A percentile compares a stretch with the other conserved stretches of the same genome.
Conservation (phyloP, 2,329 filamentous ascomycete species). For the Akanthomyces lecanii region DNA sequence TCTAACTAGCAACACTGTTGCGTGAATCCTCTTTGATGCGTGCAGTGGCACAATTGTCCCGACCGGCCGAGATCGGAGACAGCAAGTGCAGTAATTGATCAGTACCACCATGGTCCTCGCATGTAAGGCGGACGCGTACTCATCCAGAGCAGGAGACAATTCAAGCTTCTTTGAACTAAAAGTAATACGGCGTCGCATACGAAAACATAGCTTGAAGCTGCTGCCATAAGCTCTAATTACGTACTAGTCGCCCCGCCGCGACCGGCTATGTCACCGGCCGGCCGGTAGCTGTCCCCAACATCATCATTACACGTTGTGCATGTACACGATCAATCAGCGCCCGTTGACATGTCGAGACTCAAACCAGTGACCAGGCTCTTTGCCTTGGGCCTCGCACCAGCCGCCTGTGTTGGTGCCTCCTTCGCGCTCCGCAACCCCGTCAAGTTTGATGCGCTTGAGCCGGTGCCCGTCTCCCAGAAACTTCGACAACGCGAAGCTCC, state of each 20-base stretch:
- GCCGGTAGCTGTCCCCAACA: not conserved
- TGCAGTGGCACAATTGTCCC: not conserved
- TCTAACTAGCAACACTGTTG: too few species aligned
- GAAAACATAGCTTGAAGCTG: not conserved
- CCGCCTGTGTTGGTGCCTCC: conserved; percentile 26
- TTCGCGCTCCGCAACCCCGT: conserved; percentile 25
- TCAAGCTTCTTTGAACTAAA: not conserved
- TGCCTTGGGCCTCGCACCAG: conserved; percentile 26
- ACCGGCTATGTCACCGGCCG: not conserved
- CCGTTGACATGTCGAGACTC: conserved; percentile 5
- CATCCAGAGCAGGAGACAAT: not conserved
- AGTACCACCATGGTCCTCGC: not conserved
- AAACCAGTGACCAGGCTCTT: conserved; percentile 10
- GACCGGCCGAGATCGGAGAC: not conserved
- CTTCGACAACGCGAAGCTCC: conserved; percentile 19
- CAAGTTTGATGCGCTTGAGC: conserved; percentile 28
- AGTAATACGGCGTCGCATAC: too few species aligned
- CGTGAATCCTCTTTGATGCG: too few species aligned
- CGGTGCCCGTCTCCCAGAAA: conserved; percentile 15
- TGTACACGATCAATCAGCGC: not conserved
- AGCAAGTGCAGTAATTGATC: not conserved
- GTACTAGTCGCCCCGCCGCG: not conserved
- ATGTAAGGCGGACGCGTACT: not conserved
- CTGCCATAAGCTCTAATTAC: not conserved
- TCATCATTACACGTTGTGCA: not conserved